phyloP scores from a whole-genome alignment of 108 stramenopile genomes.

The Discostella pseudostelligera region DNA sequence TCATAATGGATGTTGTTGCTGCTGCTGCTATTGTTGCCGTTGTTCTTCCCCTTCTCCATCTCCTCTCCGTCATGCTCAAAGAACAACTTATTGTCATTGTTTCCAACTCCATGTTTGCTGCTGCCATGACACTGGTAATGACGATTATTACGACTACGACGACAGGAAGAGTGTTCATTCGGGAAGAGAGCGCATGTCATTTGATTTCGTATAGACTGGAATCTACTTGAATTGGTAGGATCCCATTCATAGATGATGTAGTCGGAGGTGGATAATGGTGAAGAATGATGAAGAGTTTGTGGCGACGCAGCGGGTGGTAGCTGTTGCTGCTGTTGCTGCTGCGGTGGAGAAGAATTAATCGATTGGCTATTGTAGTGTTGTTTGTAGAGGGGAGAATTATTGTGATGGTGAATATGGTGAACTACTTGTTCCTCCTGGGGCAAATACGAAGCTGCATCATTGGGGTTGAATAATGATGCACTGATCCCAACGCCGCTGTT shows the following conservation, averaged over 20 bases:
- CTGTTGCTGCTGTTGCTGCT: neutral
- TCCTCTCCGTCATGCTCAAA: neutral
- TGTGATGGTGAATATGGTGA: too few relatives aligned
- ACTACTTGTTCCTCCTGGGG: conserved; percentile 2
- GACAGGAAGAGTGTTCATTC: neutral
- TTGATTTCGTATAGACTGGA: conserved; percentile 10
- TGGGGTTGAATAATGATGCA: neutral
- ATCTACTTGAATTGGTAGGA: conserved; percentile 11
- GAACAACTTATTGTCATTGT: too few relatives aligned
- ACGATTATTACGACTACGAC: neutral
- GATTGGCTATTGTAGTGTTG: neutral
- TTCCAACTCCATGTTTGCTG: too few relatives aligned
- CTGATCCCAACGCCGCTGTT: too few relatives aligned
- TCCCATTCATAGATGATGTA: conserved; percentile 18
- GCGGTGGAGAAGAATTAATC: too few relatives aligned
- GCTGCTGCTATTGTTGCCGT: conserved; percentile 1
- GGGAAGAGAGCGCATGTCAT: conserved; percentile 2
- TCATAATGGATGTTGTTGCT: neutral
- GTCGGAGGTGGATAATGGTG: conserved; percentile 1
- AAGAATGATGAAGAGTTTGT: neutral
- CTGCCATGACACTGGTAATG: too few relatives aligned
- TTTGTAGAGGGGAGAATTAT: neutral
- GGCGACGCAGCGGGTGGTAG: neutral
- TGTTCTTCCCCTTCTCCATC: neutral
- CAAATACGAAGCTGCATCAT: conserved; percentile 10